Base-by-base conservation (phyloP, 1,284 basidiomycete species). In the Exsudoporus floridanus region DNA sequence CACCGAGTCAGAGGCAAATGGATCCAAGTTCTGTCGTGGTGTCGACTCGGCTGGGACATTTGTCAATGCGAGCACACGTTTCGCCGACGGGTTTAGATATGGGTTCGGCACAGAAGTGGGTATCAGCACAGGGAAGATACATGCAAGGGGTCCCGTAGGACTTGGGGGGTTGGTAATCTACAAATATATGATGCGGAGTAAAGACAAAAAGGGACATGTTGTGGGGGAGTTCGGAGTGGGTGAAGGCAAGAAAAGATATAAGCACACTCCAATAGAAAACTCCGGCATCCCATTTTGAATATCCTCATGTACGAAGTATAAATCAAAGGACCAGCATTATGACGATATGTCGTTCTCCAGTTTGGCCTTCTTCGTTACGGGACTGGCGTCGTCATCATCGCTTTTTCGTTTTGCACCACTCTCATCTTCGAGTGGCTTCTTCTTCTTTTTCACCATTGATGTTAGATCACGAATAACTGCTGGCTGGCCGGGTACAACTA, bases 61-160 rank as follows among this genome's bases (percentile, higher is more conserved):
- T 64, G 83, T 98, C 58, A 99, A 99, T 64, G 92, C 94, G 4
- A 92, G 88, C 58, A 97, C 97, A 8, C 82, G 97, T 42, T 99
- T 99, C 66, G 90, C 95, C 0, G 97, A 99, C 71, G 97, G 97
- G 1, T 98, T 96, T 73, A 76, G 97, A 51, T 99, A 94, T 71
- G 97, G 97, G 0, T 92, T 98, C 59, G 97, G 97, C 1, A 96
- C 97, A 2, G 97, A 99, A 73, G 96, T 99, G 1, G 97, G 97
- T 9, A 98, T 99, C 66, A 91, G 88, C 67, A 99, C 97, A 0
- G 94, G 94, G 2, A 88, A 92, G 63, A 98, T 97, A 49, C 97
- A 99, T 66, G 96, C 97, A 3, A 79, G 97, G 28, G 97, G 97
- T 2, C 97, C 97, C 0, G 97, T 99, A 1, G 97, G 97, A 0